A percentile compares a stretch with the other conserved stretches of the same genome.
phyloP scores from a whole-genome alignment of 1,284 basidiomycete species.

The Hortiboletus rubellus region DNA sequence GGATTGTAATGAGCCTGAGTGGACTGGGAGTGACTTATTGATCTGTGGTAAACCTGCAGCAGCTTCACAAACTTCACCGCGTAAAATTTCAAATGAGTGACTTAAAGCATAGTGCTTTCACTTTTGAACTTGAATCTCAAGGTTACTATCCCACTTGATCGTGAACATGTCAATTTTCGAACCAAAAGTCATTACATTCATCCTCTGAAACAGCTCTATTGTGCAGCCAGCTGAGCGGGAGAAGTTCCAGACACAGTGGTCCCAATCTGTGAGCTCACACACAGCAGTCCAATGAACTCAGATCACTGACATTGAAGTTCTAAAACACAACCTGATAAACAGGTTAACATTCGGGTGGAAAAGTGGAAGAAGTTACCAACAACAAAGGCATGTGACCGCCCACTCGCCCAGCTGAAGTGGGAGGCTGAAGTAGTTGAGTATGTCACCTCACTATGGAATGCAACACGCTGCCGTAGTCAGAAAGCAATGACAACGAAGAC shows the following conservation, averaged over 20 bases:
- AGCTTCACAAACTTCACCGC: too few species aligned
- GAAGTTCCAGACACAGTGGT: not conserved
- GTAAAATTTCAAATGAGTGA: too few species aligned
- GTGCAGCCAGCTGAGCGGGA: too few species aligned
- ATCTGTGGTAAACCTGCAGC: too few species aligned
- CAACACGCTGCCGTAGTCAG: not conserved
- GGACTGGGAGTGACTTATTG: too few species aligned
- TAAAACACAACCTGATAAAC: not conserved
- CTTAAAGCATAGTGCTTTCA: too few species aligned
- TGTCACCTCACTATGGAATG: not conserved
- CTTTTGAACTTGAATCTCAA: too few species aligned
- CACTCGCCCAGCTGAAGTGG: not conserved
- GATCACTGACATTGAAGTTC: not conserved
- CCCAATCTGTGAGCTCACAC: not conserved
- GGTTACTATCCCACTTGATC: too few species aligned
- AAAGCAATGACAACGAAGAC: not conserved
- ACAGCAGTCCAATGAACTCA: not conserved
- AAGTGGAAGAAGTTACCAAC: conserved; percentile 1
- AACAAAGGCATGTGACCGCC: not conserved
- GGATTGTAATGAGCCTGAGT: too few species aligned
- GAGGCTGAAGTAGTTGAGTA: conserved; percentile 4
- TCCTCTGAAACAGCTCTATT: too few species aligned
- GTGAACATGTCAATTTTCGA: too few species aligned
- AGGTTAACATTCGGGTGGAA: not conserved
- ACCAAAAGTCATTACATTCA: too few species aligned